Percentiles rank a stretch among this genome's conserved stretches.
Evolutionary conservation across 139 green algal species (phyloP).

Genomic region (Penium margaritaceum): DNA sequence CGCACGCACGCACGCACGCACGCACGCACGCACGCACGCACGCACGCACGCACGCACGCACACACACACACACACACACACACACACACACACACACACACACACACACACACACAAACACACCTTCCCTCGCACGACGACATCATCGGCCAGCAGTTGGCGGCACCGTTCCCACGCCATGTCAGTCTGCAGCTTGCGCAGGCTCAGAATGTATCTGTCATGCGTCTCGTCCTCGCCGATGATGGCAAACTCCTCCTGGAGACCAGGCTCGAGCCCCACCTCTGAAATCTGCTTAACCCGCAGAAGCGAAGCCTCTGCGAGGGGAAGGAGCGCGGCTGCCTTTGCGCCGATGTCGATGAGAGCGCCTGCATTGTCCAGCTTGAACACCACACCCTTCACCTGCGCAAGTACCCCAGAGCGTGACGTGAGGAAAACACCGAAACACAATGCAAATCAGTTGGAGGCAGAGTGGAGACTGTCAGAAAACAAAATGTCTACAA

Average conservation of each 20-base stretch:
- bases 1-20: too few relatives aligned
- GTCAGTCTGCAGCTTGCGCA: constrained; percentile 70
- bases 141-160: constrained; percentile 69
- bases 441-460: too few relatives aligned
- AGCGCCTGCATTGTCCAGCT: constrained; percentile 74
- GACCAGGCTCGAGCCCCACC: constrained; percentile 57
- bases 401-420: too few relatives aligned
- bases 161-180: constrained; percentile 42
- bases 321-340: constrained; percentile 70
- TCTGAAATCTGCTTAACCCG: constrained; percentile 20
- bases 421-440: too few relatives aligned
- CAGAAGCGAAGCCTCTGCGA: constrained; percentile 66
- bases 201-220: constrained; percentile 67
- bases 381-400: constrained; percentile 66
- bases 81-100: too few relatives aligned
- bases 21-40: too few relatives aligned
- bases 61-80: too few relatives aligned
- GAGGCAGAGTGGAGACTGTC: too few relatives aligned
- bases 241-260: constrained; percentile 77
- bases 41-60: too few relatives aligned
- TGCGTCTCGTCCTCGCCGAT: constrained; percentile 65
- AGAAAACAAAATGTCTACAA: too few relatives aligned
- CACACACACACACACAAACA: too few relatives aligned
- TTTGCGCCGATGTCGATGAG: constrained; percentile 92
- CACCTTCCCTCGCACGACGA: constrained; percentile 66